Conservation (phyloP, 352 stramenopile genomes). For the Aphanomyces invadans region DNA sequence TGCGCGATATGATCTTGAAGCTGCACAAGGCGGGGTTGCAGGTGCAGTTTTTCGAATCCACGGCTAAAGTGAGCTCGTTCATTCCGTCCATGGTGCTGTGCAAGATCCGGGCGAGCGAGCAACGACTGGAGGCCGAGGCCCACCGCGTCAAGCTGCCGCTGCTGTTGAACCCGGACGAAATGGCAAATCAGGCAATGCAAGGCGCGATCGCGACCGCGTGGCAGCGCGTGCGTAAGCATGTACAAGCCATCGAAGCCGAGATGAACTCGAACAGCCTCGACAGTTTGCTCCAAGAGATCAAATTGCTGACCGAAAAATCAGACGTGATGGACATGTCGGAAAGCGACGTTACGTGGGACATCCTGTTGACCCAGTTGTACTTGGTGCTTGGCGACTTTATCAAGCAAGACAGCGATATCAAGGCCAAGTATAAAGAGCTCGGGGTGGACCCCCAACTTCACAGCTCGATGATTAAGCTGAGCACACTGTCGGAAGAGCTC, state of each 20-base stretch:
- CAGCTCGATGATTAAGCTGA: slow-evolving; percentile 1
- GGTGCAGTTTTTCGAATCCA: slow-evolving; percentile 69
- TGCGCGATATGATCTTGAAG: slow-evolving; percentile 74
- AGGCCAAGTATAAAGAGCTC: not conserved
- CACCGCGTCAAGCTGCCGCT: slow-evolving; percentile 67
- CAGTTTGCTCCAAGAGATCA: slow-evolving; percentile 13
- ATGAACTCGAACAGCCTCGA: slow-evolving; percentile 15
- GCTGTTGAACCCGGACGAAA: slow-evolving; percentile 55
- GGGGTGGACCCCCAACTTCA: not conserved
- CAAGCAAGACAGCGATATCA: slow-evolving; percentile 8
- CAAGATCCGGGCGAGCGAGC: slow-evolving; percentile 67
- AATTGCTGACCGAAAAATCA: not conserved
- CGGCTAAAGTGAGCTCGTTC: slow-evolving; percentile 35
- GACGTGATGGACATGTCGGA: not conserved
- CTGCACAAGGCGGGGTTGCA: slow-evolving; percentile 55
- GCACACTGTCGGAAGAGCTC: not conserved
- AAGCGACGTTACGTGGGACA: not conserved
- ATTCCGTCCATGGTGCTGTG: slow-evolving; percentile 53
- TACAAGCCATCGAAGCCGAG: slow-evolving; percentile 18
- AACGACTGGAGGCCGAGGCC: slow-evolving; percentile 59
- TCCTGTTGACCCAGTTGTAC: slow-evolving; percentile 10
- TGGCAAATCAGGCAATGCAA: slow-evolving; percentile 49
- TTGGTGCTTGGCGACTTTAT: slow-evolving; percentile 9
- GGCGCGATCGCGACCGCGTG: slow-evolving; percentile 27
- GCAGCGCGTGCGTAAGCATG: slow-evolving; percentile 18